These are phyloP conservation scores for Wilcoxina mikolae DNA, from an alignment of 495 filamentous ascomycete genomes.

Conservation along the genomic window DNA sequence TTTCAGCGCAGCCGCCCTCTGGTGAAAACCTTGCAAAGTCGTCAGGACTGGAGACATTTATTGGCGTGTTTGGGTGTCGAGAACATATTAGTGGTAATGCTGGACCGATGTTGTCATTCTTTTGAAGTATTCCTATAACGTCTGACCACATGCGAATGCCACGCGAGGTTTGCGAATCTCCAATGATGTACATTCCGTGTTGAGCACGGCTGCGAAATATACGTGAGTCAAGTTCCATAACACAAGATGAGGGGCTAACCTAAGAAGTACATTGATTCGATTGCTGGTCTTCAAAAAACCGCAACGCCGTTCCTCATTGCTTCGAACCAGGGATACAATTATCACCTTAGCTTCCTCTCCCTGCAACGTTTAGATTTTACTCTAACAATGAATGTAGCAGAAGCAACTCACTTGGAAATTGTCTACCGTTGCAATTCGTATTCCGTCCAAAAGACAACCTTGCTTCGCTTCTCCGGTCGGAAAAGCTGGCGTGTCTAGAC, in stretches of 20 bases:
- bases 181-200: conserved; percentile 77
- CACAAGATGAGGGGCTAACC: conserved; percentile 26
- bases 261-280: conserved; percentile 66
- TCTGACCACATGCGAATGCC: conserved; percentile 57
- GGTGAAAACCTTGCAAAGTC: conserved; percentile 49
- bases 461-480: conserved; percentile 31
- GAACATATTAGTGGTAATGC: conserved; percentile 48
- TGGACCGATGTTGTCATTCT: conserved; percentile 39
- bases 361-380: too few relatives aligned
- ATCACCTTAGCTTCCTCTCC: too few relatives aligned
- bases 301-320: conserved; percentile 45
- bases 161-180: conserved; percentile 52
- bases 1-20: conserved; percentile 54
- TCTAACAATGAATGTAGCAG: too few relatives aligned
- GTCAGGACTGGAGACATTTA: conserved; percentile 43
- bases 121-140: conserved; percentile 42
- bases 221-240: too few relatives aligned
- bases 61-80: conserved; percentile 46
- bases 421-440: conserved; percentile 66
- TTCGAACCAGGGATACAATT: conserved; percentile 67
- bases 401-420: conserved; percentile 82
- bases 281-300: conserved; percentile 65
- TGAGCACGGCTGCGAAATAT: conserved; percentile 42
- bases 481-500: too few relatives aligned
- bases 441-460: conserved; percentile 41